Evolutionary conservation across 495 filamentous ascomycete genomes (phyloP).

Genomic region (Penicillium lagena): DNA sequence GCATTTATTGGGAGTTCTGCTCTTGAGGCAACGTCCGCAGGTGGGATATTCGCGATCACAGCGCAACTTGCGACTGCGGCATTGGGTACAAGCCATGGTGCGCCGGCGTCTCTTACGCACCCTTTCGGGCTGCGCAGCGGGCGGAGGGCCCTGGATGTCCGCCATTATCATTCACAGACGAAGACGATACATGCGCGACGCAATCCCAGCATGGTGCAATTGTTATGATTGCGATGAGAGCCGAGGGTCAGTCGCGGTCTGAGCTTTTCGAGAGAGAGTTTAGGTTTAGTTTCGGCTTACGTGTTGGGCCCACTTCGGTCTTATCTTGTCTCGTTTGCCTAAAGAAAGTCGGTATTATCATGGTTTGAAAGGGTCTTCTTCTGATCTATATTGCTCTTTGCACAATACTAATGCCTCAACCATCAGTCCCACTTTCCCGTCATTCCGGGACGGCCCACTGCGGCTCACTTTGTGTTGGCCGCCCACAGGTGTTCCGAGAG

Average conservation of each 20-base stretch:
- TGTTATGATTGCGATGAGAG: background rate
- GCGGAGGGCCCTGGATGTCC: constrained; percentile 7
- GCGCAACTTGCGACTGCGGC: constrained; percentile 62
- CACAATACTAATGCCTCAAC: too few species aligned
- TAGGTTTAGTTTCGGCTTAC: too few species aligned
- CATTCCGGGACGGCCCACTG: too few species aligned
- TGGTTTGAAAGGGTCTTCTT: too few species aligned
- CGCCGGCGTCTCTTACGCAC: constrained; percentile 36
- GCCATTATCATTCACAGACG: background rate
- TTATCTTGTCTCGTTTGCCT: too few species aligned
- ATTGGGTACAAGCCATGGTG: constrained; percentile 42
- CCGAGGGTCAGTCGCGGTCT: background rate
- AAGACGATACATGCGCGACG: background rate
- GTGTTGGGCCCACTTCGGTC: too few species aligned
- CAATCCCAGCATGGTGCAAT: too few species aligned
- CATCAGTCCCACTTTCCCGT: too few species aligned
- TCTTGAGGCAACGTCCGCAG: constrained; percentile 58
- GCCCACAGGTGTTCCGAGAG: too few species aligned
- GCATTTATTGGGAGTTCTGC: constrained; percentile 33
- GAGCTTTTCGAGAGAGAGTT: background rate
- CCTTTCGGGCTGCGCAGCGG: constrained; percentile 15
- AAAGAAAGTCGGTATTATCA: too few species aligned
- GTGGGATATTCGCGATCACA: constrained; percentile 60
- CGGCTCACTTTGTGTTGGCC: too few species aligned
- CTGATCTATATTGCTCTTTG: too few species aligned